Evolutionary conservation across 1,139 yeast species (phyloP), one percentile per base, ranked within the genome.

Genomic region (Williopsis jadinii): DNA sequence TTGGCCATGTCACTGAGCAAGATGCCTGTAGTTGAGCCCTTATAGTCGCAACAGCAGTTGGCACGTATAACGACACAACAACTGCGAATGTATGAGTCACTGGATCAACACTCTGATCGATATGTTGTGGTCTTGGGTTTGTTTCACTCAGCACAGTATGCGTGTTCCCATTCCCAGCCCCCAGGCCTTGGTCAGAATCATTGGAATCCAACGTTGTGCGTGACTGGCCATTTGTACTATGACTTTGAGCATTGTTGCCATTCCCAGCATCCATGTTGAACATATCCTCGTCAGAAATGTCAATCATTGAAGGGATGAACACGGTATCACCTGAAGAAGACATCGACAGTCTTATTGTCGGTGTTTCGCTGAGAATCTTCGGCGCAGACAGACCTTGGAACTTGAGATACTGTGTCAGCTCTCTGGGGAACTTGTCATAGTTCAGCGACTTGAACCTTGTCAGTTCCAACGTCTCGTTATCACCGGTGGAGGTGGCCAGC

Each of bases 1-100:
- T 63, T 8, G 79, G 77, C 84, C 84, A 78, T 45, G 70, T 59
- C 3, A 75, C 64, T 28, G 61, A 55, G 4, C 59, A 56, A 12
- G 54, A 50, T 3, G 66, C 53, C 33, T 57, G 59, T 19, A 65
- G 44, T 39, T 61, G 61, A 0, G 62, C 41, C 30, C 54, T 49
- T 14, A 65, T 43, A 10, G 48, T 49, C 3, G 62, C 46, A 5
- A 62, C 43, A 9, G 50, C 41, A 5, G 55, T 52, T 14, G 58
- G 54, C 32, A 52, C 55, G 26, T 51, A 46, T 0, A 62, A 32
- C 5, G 63, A 51, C 5, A 64, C 30, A 9, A 62, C 50, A 2
- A 59, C 34, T 5, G 60, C 61, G 35, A 59, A 42, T 3, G 56
- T 59, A 29, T 52, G 58, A 6, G 55, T 35, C 3, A 48, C 43